Base-by-base conservation (phyloP, 2,329 filamentous ascomycete genomes). In the Tolypocladium ophioglossoides region DNA sequence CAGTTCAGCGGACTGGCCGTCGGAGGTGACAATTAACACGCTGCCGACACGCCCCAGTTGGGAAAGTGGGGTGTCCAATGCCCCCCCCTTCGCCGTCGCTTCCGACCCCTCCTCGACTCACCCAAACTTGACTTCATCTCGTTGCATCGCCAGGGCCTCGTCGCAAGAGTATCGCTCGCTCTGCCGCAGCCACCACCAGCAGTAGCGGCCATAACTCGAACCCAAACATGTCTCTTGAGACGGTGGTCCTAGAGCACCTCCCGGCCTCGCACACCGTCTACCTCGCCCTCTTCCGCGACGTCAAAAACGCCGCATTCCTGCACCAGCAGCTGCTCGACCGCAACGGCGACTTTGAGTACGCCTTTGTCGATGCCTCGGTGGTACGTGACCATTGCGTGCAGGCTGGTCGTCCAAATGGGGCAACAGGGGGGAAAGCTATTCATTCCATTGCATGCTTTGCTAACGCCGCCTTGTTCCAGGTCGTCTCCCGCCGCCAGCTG, bases 261-360 rank as follows among this genome's bases (percentile, higher is more conserved):
- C 87, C 89, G 1, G 64, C 75, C 8, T 74, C 76, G 32, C 77
- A 90, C 66, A 77, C 80, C 8, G 75, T 96, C 34, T 84, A 94
- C 69, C 72, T 89, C 51, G 85, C 83, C 46, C 74, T 96, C 35
- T 96, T 94, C 74, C 79, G 76, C 24, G 74, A 89, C 67, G 82
- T 97, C 54, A 68, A 79, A 57, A 99, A 99, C 68, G 80, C 90
- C 12, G 71, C 80, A 1, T 91, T 86, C 64, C 76, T 99, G 46
- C 86, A 91, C 52, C 77, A 85, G 61, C 91, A 96, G 72, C 82
- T 99, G 6, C 77, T 97, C n/a, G 79, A 83, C 7, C 87, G 89
- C 52, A 96, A 97, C 66, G 66, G 82, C 12, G 85, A 86, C 10
- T 97, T 91, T 63, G 91, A 97, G 70, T 97, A 97, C 75, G 91